Evolutionary conservation across 306 rosid genomes (phyloP), one percentile per base, ranked within the genome.

Genomic region (Clitoria ternatea): DNA sequence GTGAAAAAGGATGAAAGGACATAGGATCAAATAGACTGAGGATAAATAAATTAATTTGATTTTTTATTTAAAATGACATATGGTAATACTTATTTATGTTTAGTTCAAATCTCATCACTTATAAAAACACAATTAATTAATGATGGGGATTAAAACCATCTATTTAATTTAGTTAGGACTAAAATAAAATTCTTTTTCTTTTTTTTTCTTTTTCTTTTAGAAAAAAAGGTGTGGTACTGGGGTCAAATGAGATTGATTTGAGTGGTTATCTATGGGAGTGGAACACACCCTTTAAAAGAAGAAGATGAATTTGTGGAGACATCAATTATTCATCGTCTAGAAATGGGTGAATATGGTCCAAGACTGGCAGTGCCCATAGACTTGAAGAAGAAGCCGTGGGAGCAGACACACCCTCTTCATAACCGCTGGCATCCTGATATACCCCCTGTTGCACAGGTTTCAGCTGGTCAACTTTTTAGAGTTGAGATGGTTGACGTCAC

Each of bases 341-440:
- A 24, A 47, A 81, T 81, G 85, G 75, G 59, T 56, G 1, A 11
- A n/a, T 55, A 62, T 15, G 81, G 83, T 65, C 13, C 85, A 42
- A 81, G 61, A 57, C 2, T 72, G 40, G 63, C 79, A 20, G 84
- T 85, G 57, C 30, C 74, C 0, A 49, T 81, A 55, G 84, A 85
- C 66, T 55, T 79, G 44, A 76, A 63, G 73, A 81, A 78, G 81
- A 85, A 85, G 54, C 76, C 80, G 7, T 81, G 84, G 84, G 80
- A 85, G 53, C 89, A 81, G 56, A 53, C 12, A 27, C 35, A 55
- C 3, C 89, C 86, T 0, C 84, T 75, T 79, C 86, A 85, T 70
- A 81, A 85, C 57, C 69, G 84, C 44, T 79, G 89, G 89, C 86
- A 85, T 50, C 89, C 86, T 17, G 76, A 79, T 6, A 79, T 78